Conservation (phyloP, 495 filamentous ascomycete species). For the Jackrogersella multiformis region DNA sequence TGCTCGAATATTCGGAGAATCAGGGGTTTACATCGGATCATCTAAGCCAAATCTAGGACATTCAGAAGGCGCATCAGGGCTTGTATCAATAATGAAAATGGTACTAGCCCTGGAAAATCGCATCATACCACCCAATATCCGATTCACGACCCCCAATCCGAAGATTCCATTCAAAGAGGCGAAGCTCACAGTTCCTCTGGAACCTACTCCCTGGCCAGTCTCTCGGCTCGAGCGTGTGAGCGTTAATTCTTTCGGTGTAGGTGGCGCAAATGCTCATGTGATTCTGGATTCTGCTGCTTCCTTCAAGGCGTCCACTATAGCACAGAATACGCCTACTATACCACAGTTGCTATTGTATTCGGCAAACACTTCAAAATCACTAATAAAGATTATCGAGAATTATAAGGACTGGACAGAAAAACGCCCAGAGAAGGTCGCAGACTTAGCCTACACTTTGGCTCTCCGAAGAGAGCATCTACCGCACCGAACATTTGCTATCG, state of each 20-base stretch:
- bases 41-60: constrained; percentile 65
- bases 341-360: constrained; percentile 32
- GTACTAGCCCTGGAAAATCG: constrained; percentile 58
- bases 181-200: constrained; percentile 34
- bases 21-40: constrained; percentile 57
- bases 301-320: constrained; percentile 7
- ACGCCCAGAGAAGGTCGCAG: constrained; percentile 16
- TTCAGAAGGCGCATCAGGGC: constrained; percentile 57
- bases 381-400: constrained; percentile 13
- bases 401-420: constrained; percentile 21
- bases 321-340: not conserved
- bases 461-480: constrained; percentile 36
- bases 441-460: constrained; percentile 37
- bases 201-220: constrained; percentile 39
- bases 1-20: constrained; percentile 43
- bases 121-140: constrained; percentile 50
- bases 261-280: constrained; percentile 59
- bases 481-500: constrained; percentile 29
- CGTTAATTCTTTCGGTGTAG: constrained; percentile 64
- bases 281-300: constrained; percentile 36
- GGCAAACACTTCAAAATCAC: constrained; percentile 26
- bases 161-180: constrained; percentile 40
- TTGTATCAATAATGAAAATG: constrained; percentile 60
- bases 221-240: constrained; percentile 45
- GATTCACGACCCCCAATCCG: constrained; percentile 38